Conservation (phyloP, 2,329 filamentous ascomycete genomes). For the Lomentospora prolificans region DNA sequence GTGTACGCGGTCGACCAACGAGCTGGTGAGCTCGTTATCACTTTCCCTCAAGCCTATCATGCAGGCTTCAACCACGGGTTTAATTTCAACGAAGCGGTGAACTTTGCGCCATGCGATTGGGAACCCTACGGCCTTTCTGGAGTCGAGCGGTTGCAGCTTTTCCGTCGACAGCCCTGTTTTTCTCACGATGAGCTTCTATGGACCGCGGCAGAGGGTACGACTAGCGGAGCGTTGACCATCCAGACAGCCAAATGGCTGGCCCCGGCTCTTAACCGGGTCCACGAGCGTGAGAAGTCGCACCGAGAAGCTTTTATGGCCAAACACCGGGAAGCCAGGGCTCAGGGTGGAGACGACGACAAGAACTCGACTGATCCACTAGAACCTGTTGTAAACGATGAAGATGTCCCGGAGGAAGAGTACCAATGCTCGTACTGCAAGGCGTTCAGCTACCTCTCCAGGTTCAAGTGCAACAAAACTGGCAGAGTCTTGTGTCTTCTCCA, state of each 20-base stretch:
- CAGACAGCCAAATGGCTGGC: conserved; percentile 92
- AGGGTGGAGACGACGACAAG: not conserved
- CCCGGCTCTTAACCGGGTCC: conserved; percentile 72
- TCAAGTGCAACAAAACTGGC: conserved; percentile 71
- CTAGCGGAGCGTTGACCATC: conserved; percentile 56
- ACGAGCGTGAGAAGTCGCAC: conserved; percentile 59
- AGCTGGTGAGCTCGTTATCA: conserved; percentile 91
- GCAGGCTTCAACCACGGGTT: conserved; percentile 98
- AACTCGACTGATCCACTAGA: conserved; percentile 25
- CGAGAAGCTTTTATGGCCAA: conserved; percentile 59
- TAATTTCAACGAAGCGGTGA: conserved; percentile 98
- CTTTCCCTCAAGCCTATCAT: conserved; percentile 94
- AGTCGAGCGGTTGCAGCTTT: conserved; percentile 76
- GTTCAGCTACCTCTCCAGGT: conserved; percentile 84
- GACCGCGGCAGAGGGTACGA: conserved; percentile 75
- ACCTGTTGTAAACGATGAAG: conserved; percentile 58
- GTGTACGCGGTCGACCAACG: conserved; percentile 95
- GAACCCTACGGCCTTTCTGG: conserved; percentile 83
- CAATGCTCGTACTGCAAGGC: conserved; percentile 88
- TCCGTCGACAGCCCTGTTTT: conserved; percentile 88
- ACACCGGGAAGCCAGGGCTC: conserved; percentile 25
- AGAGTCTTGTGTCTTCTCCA: conserved; percentile 78
- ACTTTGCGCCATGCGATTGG: conserved; percentile 93
- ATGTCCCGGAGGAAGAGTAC: conserved; percentile 84
- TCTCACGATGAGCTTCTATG: conserved; percentile 92